These are phyloP conservation scores for Sarocladium oryzae DNA, from an alignment of 2,329 filamentous ascomycete genomes.

Conservation along the genomic window DNA sequence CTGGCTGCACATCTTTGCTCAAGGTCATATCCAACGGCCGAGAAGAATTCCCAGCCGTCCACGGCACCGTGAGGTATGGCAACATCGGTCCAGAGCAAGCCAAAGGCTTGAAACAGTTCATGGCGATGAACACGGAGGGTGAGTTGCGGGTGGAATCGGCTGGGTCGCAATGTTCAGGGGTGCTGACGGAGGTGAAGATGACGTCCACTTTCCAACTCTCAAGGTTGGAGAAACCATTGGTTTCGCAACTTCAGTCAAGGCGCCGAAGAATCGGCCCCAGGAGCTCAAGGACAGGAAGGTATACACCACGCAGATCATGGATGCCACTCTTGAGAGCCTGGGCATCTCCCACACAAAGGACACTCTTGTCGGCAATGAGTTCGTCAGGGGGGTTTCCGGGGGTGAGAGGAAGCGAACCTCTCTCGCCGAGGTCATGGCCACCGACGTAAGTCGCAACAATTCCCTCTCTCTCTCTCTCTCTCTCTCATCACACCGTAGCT, in stretches of 20 bases:
- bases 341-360: constrained; percentile 52
- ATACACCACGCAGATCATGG: constrained; percentile 19
- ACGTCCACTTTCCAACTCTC: constrained; percentile 59
- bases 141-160: background rate
- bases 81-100: constrained; percentile 19
- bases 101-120: constrained; percentile 20
- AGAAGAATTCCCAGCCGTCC: constrained; percentile 21
- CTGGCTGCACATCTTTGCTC: constrained; percentile 25
- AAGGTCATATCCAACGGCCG: constrained; percentile 23
- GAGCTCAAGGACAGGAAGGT: constrained; percentile 18
- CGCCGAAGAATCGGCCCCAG: constrained; percentile 49
- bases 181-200: constrained; percentile 22
- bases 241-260: constrained; percentile 56
- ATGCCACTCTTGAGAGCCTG: constrained; percentile 21
- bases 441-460: constrained; percentile 23
- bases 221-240: constrained; percentile 57
- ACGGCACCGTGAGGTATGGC: constrained; percentile 21
- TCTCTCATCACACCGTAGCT: background rate
- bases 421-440: constrained; percentile 58
- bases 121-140: constrained; percentile 27
- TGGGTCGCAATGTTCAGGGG: background rate
- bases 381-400: constrained; percentile 59
- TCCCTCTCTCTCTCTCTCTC: background rate
- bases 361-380: constrained; percentile 64
- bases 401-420: constrained; percentile 65